Evolutionary conservation across 108 stramenopile species (phyloP), one percentile per base, ranked within the genome.

Genomic region (Nitzschia sp.): DNA sequence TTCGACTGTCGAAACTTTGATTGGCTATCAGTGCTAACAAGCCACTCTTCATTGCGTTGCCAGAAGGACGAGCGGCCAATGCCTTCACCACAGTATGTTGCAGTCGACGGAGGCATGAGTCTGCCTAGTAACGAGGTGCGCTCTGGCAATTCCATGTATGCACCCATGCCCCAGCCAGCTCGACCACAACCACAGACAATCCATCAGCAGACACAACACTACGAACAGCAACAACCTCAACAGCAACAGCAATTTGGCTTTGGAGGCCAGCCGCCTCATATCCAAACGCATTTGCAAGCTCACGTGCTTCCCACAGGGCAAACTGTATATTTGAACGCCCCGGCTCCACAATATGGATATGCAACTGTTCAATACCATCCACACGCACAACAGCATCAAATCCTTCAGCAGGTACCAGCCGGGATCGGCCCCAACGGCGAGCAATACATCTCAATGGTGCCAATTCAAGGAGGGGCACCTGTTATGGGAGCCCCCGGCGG

Each of bases 361-460:
- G 54, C 68, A 25, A 36, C 62, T 1, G 62, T 80, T 34, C 79
- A 74, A 46, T 85, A 82, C 72, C 80, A 81, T 64, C 71, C 81
- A 47, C 67, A 72, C 24, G 55, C 72, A 21, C 84, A 71, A 46
- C 77, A 76, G 23, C 81, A 80, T 36, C 70, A 73, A 27, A 66
- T 81, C 11, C 51, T 66, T 11, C 79, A 78, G 17, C 75, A 71
- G 38, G 21, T 24, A 2, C 26, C 54, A 24, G 3, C 48, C n/a
- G 24, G 23, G 18, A 28, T 47, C 13, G 31, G 33, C 27, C 46
- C 64, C 21, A 35, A 59, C 46, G 60, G 51, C 26, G 76, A 82
- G 26, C 85, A 85, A 59, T 90, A 83, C 60, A 67, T 90, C 27
- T 79, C 84, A 2, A 70, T 90, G 31, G 77, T 90, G 30, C 87